A percentile compares a stretch with the other conserved stretches of the same genome.
phyloP scores from a whole-genome alignment of 768 basidiomycete species.

The Tremella fuciformis region DNA sequence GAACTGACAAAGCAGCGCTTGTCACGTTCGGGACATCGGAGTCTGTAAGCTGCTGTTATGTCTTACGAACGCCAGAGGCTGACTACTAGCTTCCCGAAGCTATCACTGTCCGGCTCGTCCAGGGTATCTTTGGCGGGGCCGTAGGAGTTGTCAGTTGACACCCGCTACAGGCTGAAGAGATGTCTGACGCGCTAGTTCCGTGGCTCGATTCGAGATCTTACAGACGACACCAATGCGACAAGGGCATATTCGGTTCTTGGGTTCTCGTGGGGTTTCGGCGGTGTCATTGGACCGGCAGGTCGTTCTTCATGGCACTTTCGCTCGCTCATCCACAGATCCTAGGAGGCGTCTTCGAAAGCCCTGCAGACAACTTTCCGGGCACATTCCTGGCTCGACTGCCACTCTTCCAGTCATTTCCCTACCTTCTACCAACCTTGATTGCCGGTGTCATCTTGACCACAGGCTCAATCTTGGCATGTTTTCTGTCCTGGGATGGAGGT shows the following conservation, averaged over 20 bases:
- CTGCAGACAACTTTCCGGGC: slow-evolving; percentile 79
- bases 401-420: slow-evolving; percentile 77
- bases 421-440: slow-evolving; percentile 78
- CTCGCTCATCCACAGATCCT: slow-evolving; percentile 56
- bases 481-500: slow-evolving; percentile 87
- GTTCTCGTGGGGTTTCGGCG: slow-evolving; percentile 97
- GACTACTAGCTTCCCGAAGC: slow-evolving; percentile 67
- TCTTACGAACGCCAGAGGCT: slow-evolving; percentile 67
- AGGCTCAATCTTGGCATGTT: slow-evolving; percentile 81
- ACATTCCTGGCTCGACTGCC: slow-evolving; percentile 61
- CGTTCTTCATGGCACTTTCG: slow-evolving; percentile 6
- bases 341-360: slow-evolving; percentile 55
- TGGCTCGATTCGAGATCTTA: slow-evolving; percentile 78
- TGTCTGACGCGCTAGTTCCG: slow-evolving; percentile 53
- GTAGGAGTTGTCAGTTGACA: slow-evolving; percentile 72
- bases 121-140: slow-evolving; percentile 88
- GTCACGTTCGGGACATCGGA: slow-evolving; percentile 51
- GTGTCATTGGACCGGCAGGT: slow-evolving; percentile 63
- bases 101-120: slow-evolving; percentile 76
- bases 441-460: slow-evolving; percentile 72
- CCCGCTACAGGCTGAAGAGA: neutral
- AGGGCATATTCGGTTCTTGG: slow-evolving; percentile 92
- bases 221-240: slow-evolving; percentile 87
- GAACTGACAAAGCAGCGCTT: slow-evolving; percentile 25
- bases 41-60: slow-evolving; percentile 28